Conservation (phyloP, 805 yeast species). For the Lachancea kluyveri region DNA sequence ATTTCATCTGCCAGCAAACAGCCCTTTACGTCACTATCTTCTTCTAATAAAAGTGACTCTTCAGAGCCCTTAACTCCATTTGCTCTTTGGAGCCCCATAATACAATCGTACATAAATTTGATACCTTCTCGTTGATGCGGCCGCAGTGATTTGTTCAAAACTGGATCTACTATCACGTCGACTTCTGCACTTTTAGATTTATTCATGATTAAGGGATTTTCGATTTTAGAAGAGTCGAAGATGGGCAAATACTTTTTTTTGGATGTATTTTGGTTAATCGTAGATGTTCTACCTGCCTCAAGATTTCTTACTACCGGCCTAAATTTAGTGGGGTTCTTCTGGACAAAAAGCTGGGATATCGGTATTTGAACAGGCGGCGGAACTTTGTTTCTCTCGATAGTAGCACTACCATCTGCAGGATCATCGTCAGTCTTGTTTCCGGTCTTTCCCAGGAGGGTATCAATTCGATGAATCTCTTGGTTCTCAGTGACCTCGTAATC, state of each 20-base stretch:
- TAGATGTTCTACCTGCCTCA: too few relatives aligned
- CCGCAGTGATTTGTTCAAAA: constrained; percentile 47
- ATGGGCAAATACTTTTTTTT: constrained; percentile 31
- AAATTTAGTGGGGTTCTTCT: constrained; percentile 1
- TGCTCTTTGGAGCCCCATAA: constrained; percentile 57
- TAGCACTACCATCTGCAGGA: too few relatives aligned
- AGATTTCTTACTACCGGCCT: constrained; percentile 1
- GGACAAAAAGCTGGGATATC: too few relatives aligned
- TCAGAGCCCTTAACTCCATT: constrained; percentile 26
- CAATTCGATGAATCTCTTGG: too few relatives aligned
- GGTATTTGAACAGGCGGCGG: too few relatives aligned
- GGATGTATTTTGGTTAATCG: too few relatives aligned
- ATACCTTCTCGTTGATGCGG: constrained; percentile 88
- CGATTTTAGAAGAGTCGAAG: constrained; percentile 32
- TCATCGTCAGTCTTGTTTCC: too few relatives aligned
- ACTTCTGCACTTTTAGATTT: constrained; percentile 24
- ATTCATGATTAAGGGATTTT: constrained; percentile 39
- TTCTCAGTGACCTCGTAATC: constrained; percentile 38
- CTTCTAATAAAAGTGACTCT: constrained; percentile 15
- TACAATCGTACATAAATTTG: constrained; percentile 70
- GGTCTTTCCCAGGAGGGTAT: too few relatives aligned
- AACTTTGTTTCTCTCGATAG: too few relatives aligned
- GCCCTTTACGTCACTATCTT: constrained; percentile 40
- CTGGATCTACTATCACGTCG: constrained; percentile 58
- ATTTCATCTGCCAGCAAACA: constrained; percentile 92